Evolutionary conservation across 345 rosid genomes (phyloP).

Genomic region (Dipteronia sinensis): DNA sequence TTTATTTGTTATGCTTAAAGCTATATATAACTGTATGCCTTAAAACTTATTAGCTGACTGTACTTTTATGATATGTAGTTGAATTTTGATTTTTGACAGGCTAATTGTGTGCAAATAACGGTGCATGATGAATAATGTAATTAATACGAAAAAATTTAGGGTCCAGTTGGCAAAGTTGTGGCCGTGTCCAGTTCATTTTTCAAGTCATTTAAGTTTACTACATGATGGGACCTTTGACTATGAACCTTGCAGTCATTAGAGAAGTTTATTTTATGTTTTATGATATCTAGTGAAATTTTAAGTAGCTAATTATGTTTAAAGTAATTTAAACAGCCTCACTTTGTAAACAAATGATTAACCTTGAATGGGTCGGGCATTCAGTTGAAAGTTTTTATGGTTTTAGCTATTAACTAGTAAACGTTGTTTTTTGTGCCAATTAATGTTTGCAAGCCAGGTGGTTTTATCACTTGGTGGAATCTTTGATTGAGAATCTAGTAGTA

Average conservation of each 20-base stretch:
- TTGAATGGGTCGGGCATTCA: background rate
- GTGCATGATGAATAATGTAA: background rate
- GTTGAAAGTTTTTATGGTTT: background rate
- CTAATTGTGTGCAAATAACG: background rate
- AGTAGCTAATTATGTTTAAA: no score
- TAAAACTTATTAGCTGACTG: background rate
- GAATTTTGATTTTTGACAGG: background rate
- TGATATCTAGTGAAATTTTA: background rate
- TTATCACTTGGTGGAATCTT: background rate
- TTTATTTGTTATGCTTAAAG: background rate
- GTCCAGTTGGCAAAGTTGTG: background rate
- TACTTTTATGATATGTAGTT: background rate
- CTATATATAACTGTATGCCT: background rate
- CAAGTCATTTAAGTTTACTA: no score
- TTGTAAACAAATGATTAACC: background rate
- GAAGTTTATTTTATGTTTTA: background rate
- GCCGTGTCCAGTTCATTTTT: background rate
- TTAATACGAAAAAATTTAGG: background rate
- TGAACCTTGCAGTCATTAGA: no score
- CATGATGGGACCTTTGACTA: background rate
- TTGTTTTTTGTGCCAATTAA: background rate
- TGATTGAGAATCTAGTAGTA: no score
- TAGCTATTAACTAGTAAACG: background rate
- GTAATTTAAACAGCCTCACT: background rate
- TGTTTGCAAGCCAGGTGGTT: background rate